A percentile compares a stretch with the other conserved stretches of the same genome.
phyloP scores from a whole-genome alignment of 768 basidiomycete genomes.

The Boletales sp. region DNA sequence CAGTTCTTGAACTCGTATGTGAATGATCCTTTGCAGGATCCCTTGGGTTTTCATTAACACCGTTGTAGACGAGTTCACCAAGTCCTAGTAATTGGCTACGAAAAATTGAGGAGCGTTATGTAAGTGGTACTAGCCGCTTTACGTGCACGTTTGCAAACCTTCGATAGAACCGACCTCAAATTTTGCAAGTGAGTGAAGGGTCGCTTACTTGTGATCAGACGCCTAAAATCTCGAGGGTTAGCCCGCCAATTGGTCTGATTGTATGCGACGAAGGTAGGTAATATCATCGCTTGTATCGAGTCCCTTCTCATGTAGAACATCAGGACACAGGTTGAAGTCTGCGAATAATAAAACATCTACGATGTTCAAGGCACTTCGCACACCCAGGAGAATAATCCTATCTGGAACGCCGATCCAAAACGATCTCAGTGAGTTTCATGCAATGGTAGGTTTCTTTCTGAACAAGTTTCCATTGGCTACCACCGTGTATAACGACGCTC shows the following conservation, averaged over 20 bases:
- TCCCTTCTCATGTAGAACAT: not conserved
- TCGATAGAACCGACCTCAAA: conserved; percentile 48
- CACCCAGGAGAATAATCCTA: conserved; percentile 78
- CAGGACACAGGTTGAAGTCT: conserved; percentile 90
- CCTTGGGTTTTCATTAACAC: not conserved
- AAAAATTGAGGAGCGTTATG: conserved; percentile 82
- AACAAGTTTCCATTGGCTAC: not conserved
- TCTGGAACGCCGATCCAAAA: conserved; percentile 99
- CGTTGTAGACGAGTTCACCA: conserved; percentile 63
- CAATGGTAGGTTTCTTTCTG: conserved; percentile 66
- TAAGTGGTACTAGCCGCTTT: conserved; percentile 34
- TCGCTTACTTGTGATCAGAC: not conserved
- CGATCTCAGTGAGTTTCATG: conserved; percentile 90
- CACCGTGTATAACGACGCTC: not conserved
- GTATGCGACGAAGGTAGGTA: conserved; percentile 88
- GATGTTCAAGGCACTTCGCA: conserved; percentile 78
- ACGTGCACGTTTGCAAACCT: conserved; percentile 1
- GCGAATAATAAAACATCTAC: conserved; percentile 85
- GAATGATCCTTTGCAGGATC: not conserved
- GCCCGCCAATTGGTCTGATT: conserved; percentile 89
- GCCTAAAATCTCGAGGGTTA: conserved; percentile 25
- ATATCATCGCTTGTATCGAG: not conserved
- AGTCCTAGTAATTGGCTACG: conserved; percentile 93
- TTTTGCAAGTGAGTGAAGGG: conserved; percentile 55
- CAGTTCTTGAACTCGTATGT: conserved; percentile 74